Evolutionary conservation across 768 basidiomycete genomes (phyloP), one percentile per base, ranked within the genome.

Genomic region (Pleurotus djamor): DNA sequence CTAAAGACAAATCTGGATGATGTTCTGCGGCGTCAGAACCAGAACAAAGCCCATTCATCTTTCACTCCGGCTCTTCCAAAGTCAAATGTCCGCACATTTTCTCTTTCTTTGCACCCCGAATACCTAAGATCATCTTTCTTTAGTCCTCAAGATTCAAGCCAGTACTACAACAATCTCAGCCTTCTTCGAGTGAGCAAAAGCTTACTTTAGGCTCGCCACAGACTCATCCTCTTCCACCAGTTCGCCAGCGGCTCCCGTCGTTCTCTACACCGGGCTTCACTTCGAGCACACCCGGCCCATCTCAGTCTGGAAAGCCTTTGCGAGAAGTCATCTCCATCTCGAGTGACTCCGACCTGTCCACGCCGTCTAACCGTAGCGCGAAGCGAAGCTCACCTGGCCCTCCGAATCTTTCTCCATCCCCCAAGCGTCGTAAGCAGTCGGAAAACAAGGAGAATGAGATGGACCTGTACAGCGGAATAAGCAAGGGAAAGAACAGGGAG

Each of bases 71-170:
- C 48, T 1, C 16, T 59, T 45, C 34, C 64, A 38, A 17, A 63
- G 21, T 28, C 64, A 3, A 57, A 63, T 9, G 17, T 51, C 41
- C 52, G 48, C 48, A 43, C 67, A 54, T 2, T 28, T 14, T 41
- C 44, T 43, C 21, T 45, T 55, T 35, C 59, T 32, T 52, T 33
- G 13, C 21, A 10, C 5, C 28, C 33, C 33, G 8, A 17, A 13
- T 48, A 34, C 38, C 43, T 33, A 55, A 16, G 51, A 43, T 51
- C n/a, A 14, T 47, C 37, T 38, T 14, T 61, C 44, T 17, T 66
- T 57, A 67, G 59, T 52, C 66, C 6, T 75, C 75, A 47, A 81
- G 79, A 68, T 82, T 82, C 63, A 82, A 80, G 64, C 81, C 81
- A 12, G 78, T 79, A 28, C 21, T 7, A 17, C 41, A 16, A 63